Evolutionary conservation across 371 early-diverging fungal genomes (phyloP).

Genomic region (Smittium culicis): DNA sequence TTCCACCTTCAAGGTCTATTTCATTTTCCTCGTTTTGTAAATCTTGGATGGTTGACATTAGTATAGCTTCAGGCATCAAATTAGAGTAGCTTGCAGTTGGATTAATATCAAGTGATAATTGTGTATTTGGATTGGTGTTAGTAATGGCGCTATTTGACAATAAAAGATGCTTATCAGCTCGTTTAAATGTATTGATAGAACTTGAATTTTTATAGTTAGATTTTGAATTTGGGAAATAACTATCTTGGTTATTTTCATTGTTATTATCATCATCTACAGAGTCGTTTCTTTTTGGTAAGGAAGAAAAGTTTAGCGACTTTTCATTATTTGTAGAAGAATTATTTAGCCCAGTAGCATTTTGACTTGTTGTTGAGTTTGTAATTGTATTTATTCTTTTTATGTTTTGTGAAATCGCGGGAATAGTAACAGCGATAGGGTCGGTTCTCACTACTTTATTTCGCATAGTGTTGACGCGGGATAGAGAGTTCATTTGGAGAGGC

Average conservation of each 20-base stretch:
- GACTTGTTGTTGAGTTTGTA: not conserved
- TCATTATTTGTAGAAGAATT: not conserved
- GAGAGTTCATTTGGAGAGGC: slow-evolving; percentile 29
- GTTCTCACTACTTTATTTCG: slow-evolving; percentile 48
- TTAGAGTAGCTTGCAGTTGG: too few species aligned
- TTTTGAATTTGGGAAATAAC: too few species aligned
- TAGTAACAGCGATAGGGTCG: slow-evolving; percentile 38
- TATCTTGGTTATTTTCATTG: too few species aligned
- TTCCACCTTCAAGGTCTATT: slow-evolving; percentile 53
- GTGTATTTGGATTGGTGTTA: not conserved
- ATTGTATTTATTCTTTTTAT: not conserved
- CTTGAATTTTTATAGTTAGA: too few species aligned
- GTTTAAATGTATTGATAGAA: not conserved
- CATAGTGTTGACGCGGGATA: slow-evolving; percentile 46
- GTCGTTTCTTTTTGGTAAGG: slow-evolving; percentile 12
- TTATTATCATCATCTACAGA: slow-evolving; percentile 42
- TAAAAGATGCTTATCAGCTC: too few species aligned
- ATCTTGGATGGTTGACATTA: not conserved
- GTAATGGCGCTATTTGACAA: not conserved
- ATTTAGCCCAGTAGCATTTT: not conserved
- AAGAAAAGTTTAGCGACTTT: not conserved
- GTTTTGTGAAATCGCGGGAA: not conserved
- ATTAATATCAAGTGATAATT: too few species aligned
- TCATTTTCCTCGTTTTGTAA: not conserved
- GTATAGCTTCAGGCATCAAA: not conserved